Evolutionary conservation across 257 asterid genomes (phyloP).

Genomic region (Craterostigma plantagineum): DNA sequence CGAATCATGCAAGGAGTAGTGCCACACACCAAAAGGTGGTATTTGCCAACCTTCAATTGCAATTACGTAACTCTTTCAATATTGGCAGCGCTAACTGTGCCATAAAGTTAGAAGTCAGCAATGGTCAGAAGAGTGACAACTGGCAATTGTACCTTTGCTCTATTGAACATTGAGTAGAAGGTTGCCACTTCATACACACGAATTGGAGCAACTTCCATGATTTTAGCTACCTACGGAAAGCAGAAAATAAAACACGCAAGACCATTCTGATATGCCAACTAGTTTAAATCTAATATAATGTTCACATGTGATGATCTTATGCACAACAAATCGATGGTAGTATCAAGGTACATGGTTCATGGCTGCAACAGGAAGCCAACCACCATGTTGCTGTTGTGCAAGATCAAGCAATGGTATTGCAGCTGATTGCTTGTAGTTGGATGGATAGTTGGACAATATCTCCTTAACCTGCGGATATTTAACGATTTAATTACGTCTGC

Average conservation of each 20-base stretch:
- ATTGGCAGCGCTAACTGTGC: background rate
- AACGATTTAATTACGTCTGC: background rate
- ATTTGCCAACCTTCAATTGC: conserved; percentile 63
- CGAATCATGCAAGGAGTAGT: conserved; percentile 99
- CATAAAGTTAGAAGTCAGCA: conserved; percentile 1
- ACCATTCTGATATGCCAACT: too few relatives aligned
- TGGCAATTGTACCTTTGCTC: conserved; percentile 58
- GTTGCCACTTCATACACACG: conserved; percentile 98
- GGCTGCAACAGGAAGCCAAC: conserved; percentile 98
- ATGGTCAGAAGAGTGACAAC: background rate
- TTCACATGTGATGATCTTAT: too few relatives aligned
- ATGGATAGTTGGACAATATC: conserved; percentile 76
- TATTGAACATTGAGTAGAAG: conserved; percentile 95
- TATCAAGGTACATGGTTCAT: conserved; percentile 70
- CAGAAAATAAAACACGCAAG: background rate
- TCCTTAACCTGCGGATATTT: conserved; percentile 48
- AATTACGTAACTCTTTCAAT: conserved; percentile 10
- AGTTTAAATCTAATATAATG: too few relatives aligned
- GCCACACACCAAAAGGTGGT: conserved; percentile 98
- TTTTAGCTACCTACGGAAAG: conserved; percentile 55
- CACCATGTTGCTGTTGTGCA: conserved; percentile 97
- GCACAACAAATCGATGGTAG: too few relatives aligned
- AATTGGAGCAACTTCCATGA: conserved; percentile 90
- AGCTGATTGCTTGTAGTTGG: conserved; percentile 93
- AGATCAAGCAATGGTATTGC: conserved; percentile 91